Conservation (phyloP, 2,329 filamentous ascomycete species). For the Pyrenochaeta sp. region DNA sequence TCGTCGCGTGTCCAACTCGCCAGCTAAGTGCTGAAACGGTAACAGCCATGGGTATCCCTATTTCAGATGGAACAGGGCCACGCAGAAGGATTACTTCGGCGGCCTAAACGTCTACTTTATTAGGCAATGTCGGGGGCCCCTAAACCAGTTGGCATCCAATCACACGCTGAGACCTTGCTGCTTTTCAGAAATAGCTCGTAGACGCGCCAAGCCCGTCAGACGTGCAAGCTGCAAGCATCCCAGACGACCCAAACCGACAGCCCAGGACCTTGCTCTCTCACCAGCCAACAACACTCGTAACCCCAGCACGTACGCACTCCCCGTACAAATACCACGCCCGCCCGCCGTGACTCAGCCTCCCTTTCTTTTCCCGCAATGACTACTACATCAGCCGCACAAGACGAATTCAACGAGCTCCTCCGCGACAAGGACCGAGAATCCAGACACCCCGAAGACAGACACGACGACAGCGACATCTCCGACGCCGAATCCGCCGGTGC, state of each 20-base stretch:
- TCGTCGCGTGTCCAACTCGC: slow-evolving; percentile 22
- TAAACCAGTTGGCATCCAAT: not conserved
- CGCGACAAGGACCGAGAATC: slow-evolving; percentile 55
- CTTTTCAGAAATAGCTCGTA: slow-evolving; percentile 16
- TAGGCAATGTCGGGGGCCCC: not conserved
- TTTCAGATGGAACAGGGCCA: not conserved
- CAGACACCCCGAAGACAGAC: slow-evolving; percentile 59
- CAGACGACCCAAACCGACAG: slow-evolving; percentile 2
- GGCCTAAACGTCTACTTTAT: slow-evolving; percentile 7
- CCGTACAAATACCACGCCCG: slow-evolving; percentile 36
- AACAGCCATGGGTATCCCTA: slow-evolving; percentile 12
- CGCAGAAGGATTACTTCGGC: slow-evolving; percentile 1
- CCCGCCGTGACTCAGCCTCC: slow-evolving; percentile 14
- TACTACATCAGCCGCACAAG: slow-evolving; percentile 54
- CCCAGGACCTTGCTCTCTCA: slow-evolving; percentile 17
- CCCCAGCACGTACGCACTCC: slow-evolving; percentile 8
- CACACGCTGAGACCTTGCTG: slow-evolving; percentile 13
- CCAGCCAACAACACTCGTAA: slow-evolving; percentile 8
- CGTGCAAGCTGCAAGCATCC: slow-evolving; percentile 1
- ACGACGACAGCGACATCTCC: slow-evolving; percentile 68
- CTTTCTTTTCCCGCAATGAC: slow-evolving; percentile 51
- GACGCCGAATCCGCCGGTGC: slow-evolving; percentile 63
- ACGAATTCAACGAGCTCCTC: slow-evolving; percentile 62
- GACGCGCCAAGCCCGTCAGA: slow-evolving; percentile 16
- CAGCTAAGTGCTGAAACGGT: slow-evolving; percentile 28